A percentile compares a stretch with the other conserved stretches of the same genome.
These are phyloP conservation scores for Artemisia argyi DNA, from an alignment of 129 eudicot genomes.

Conservation along the genomic window DNA sequence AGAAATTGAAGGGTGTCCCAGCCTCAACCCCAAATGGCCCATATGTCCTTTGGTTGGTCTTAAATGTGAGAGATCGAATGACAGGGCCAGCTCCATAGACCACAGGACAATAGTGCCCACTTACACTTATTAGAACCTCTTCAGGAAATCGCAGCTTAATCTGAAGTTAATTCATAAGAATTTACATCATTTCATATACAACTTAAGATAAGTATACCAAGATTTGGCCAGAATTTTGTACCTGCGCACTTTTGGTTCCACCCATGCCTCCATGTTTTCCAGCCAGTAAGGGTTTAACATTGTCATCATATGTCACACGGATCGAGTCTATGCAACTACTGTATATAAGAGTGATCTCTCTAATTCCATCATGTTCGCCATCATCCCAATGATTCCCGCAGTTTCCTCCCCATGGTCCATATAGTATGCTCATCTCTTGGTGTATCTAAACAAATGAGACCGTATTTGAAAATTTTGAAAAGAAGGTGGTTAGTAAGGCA, in stretches of 20 bases:
- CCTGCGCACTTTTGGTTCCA: too few species aligned
- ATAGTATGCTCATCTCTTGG: conserved; percentile 21
- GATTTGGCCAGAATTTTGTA: neutral
- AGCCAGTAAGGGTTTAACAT: too few species aligned
- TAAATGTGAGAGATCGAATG: conserved; percentile 28
- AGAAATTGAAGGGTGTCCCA: too few species aligned
- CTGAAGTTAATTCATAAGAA: conserved; percentile 21
- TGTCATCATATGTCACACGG: conserved; percentile 26
- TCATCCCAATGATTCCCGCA: conserved; percentile 57
- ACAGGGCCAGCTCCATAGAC: conserved; percentile 42
- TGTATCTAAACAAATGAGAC: neutral
- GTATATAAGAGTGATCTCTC: conserved; percentile 47
- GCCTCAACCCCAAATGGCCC: conserved; percentile 75
- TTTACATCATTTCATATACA: neutral
- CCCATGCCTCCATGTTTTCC: too few species aligned
- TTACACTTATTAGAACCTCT: conserved; percentile 3
- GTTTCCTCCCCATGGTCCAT: conserved; percentile 54
- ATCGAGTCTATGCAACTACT: conserved; percentile 56
- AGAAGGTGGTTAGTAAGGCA: neutral
- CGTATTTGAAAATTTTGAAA: neutral
- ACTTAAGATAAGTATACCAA: neutral
- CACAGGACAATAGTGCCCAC: conserved; percentile 58
- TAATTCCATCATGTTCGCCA: neutral
- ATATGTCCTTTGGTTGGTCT: conserved; percentile 50
- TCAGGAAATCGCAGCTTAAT: conserved; percentile 32